Base-by-base conservation (phyloP, 75 land plant species). In the Ceratopteris richardii region DNA sequence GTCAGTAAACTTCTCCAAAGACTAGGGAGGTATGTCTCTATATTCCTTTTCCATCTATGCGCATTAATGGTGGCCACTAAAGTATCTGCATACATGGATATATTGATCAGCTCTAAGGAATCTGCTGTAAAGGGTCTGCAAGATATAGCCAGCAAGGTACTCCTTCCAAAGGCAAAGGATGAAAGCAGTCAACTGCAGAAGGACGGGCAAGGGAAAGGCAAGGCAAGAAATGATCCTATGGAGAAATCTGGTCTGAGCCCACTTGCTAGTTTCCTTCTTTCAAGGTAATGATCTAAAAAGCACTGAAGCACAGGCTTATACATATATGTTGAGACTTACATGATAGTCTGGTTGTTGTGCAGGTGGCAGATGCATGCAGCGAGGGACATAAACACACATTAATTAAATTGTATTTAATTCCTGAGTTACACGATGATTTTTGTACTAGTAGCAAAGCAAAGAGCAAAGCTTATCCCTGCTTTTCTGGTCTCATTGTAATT, bases 241-340 rank as follows among this genome's bases (percentile, higher is more conserved):
- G 84, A 88, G 31, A 77, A 67, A 59, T 54, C 90, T 12, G 87
- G 79, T 68, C 61, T 81, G 59, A 88, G 98, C 63, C 90, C 98
- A 9, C 84, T 93, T 54, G 95, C 90, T 20, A 76, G 75, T 44
- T 93, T 93, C 56, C 65, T 93, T 26, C 84, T 93, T 14, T 77
- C 88, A 47, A 85, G 98, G 98, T 88, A 48, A 33, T 9, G 3
- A 33, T 9, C 37, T 9, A 33, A 9, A 33, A 33, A 33, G 37
- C 37, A 33, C 37, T 4, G 37, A 9, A 33, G 37, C 9, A 4
- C 37, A 33, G 9, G 9, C 3, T 33, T 4, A 33, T 33, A 33
- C 37, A 33, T 33, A 4, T 33, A 33, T 9, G 37, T 3, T 33
- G 9, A 9, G 37, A 33, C 7, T 33, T 33, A 4, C 9, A 4